Conservation (phyloP, 2,329 filamentous ascomycete genomes). For the Fusarium setosum region DNA sequence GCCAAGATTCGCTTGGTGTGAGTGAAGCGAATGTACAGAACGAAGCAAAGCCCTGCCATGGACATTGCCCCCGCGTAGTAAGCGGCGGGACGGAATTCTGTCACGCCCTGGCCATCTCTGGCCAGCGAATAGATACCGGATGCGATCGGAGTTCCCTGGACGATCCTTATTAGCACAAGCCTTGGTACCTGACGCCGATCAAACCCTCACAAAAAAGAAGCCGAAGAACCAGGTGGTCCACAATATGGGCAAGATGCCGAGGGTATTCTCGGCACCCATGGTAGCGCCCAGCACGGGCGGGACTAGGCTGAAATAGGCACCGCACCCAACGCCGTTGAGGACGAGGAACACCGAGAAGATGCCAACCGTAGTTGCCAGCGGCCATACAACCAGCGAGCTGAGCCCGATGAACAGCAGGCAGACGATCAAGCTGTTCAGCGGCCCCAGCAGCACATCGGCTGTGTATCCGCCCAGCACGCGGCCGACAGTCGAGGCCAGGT, state of each 20-base stretch:
- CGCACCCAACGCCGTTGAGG: slow-evolving; percentile 45
- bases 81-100: slow-evolving; percentile 25
- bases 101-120: background rate
- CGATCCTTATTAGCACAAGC: background rate
- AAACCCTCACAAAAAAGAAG: slow-evolving; percentile 43
- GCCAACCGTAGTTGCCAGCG: slow-evolving; percentile 39
- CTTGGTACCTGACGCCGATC: background rate
- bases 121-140: slow-evolving; percentile 36
- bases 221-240: slow-evolving; percentile 47
- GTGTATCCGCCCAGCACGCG: slow-evolving; percentile 41
- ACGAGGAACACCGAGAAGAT: slow-evolving; percentile 36
- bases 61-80: slow-evolving; percentile 36
- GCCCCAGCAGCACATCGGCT: slow-evolving; percentile 40
- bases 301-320: slow-evolving; percentile 46
- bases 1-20: background rate
- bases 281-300: slow-evolving; percentile 41
- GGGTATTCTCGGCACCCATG: slow-evolving; percentile 37
- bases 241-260: slow-evolving; percentile 41
- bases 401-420: slow-evolving; percentile 42
- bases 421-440: slow-evolving; percentile 43
- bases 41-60: slow-evolving; percentile 20
- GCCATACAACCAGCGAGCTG: slow-evolving; percentile 43
- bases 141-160: slow-evolving; percentile 36
- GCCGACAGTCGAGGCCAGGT: slow-evolving; percentile 43
- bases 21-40: slow-evolving; percentile 22